Base-by-base conservation (phyloP, 2,329 filamentous ascomycete genomes). In the Nemania bipapillata region DNA sequence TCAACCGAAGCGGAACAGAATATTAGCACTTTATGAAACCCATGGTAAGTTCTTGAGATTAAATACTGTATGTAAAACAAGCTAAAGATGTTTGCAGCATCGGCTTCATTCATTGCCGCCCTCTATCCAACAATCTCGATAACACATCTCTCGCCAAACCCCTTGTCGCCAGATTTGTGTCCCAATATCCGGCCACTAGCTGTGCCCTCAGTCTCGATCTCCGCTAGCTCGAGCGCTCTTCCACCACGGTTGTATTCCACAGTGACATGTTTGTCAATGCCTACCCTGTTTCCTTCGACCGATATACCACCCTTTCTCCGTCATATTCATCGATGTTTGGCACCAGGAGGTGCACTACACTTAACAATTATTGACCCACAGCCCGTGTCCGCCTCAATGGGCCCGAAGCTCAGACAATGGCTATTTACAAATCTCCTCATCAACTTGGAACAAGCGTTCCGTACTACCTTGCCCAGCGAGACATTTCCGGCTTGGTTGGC, bases 281-380 rank as follows among this genome's bases (percentile, higher is more conserved):
- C 89, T 1, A 84, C 87, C 0, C 74, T 88, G 1, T 83, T 90
- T 35, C 81, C 87, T 0, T 86, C 86, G 0, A 80, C 85, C 0
- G 86, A 89, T 12, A 83, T 92, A 0, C 86, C 87, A 0, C 77
- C 79, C 1, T 78, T 91, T 0, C 82, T 92, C 17, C 81, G 81
- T 61, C 86, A 86, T 68, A 86, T 90, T 70, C 81, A 87, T 74
- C 84, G 84, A 26, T 84, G 86, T 35, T 82, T 92, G 2, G 80
- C 83, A 3, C 82, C 84, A 0, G 83, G 84, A 0, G 89, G 90
- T 0, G 80, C 82, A 22, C 77, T 92, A 12, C 85, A 90, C 66
- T 78, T 92, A 17, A 85, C 86, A 0, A 79, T 92, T 20, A 86
- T 92, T 70, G 88, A 92, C 65, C 88, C 90, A 0, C 80, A 86